Base-by-base conservation (phyloP, 176 grass and related monocot species). In the Dendrocalamus sinicus region DNA sequence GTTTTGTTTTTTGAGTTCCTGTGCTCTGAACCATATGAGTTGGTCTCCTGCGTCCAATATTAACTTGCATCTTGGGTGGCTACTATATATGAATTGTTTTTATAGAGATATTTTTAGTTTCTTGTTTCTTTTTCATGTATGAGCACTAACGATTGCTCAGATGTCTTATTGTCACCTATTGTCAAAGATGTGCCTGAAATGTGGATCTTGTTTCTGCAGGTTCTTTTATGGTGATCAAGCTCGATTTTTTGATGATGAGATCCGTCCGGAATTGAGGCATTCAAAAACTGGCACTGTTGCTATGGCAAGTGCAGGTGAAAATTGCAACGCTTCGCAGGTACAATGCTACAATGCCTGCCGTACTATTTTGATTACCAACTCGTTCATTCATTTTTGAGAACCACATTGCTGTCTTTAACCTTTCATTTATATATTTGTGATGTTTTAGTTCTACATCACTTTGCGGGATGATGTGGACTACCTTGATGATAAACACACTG, bases 401-500 rank as follows among this genome's bases (percentile, higher is more conserved):
- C 15, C 10, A 9, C 1, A 0, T 20, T 72, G 9, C 16, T 77
- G 2, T 43, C 40, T 70, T 50, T 77, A 47, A 63, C 74, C 43
- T 39, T 55, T 51, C 1, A 68, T 79, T 80, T 78, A 13, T 84
- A 23, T 78, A 20, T 76, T 16, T 78, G 12, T 73, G 15, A 43
- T 51, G 48, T 48, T 75, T 88, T 83, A 98, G 96, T 98, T 98
- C 74, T 98, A 95, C 79, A 82, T 98, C 71, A 95, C 96, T 43
- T 86, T 98, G 75, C 86, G 93, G 45, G 93, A 98, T 86, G 90
- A 94, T 4, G 82, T 98, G 10, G 96, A 95, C 75, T 98, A 98
- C 91, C 96, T 98, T 84, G 96, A 98, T 44, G 93, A 89, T 80
- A 98, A 98, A 88, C 96, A 95, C 75, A 98, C 96, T 35, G 93